These are phyloP conservation scores for Xylaria digitata DNA, from an alignment of 2,329 filamentous ascomycete species.

Conservation along the genomic window DNA sequence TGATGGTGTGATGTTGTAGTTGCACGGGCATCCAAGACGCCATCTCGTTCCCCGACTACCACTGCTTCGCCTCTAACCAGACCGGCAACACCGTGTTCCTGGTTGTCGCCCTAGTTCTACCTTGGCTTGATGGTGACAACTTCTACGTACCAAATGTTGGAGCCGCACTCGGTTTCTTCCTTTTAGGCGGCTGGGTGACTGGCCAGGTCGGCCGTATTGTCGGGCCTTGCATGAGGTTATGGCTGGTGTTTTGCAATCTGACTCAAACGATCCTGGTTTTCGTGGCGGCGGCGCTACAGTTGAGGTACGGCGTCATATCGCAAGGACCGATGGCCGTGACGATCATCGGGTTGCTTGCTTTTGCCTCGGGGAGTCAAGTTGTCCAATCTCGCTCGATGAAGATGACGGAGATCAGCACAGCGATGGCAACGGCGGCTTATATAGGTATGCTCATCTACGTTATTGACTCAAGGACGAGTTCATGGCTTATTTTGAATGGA, in stretches of 20 bases:
- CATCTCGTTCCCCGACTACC: constrained; percentile 69
- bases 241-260: constrained; percentile 65
- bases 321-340: constrained; percentile 55
- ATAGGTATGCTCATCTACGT: no score
- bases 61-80: constrained; percentile 73
- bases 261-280: constrained; percentile 68
- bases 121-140: constrained; percentile 59
- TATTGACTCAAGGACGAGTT: no score
- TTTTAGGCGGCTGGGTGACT: constrained; percentile 64
- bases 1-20: constrained; percentile 29
- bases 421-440: constrained; percentile 70
- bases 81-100: constrained; percentile 74
- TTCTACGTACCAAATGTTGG: constrained; percentile 67
- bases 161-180: constrained; percentile 65
- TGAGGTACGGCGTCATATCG: constrained; percentile 52
- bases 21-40: constrained; percentile 68
- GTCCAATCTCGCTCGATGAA: constrained; percentile 65
- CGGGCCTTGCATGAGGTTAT: constrained; percentile 62
- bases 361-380: constrained; percentile 68
- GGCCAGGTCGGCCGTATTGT: constrained; percentile 67
- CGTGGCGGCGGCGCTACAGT: constrained; percentile 62
- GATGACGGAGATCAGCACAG: constrained; percentile 71
- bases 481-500: constrained; percentile 52
- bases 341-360: constrained; percentile 64
- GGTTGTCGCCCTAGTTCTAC: constrained; percentile 62